Evolutionary conservation across 352 stramenopile species (phyloP).

Genomic region (Phytopythium kandeliae): DNA sequence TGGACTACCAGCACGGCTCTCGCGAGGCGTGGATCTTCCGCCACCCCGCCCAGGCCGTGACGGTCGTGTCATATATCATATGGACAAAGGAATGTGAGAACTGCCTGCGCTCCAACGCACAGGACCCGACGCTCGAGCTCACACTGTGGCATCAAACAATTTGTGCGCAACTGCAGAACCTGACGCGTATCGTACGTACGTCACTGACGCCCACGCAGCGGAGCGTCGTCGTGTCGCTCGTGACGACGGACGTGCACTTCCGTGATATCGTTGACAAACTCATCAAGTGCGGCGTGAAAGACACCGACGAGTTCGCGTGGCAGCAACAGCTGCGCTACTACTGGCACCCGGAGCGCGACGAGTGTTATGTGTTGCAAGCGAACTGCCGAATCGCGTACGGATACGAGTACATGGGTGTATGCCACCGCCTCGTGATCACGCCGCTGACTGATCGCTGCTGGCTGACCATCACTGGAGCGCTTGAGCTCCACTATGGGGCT

Average conservation of each 20-base stretch:
- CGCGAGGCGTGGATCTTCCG: conserved; percentile 82
- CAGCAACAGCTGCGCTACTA: conserved; percentile 74
- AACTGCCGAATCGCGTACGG: conserved; percentile 79
- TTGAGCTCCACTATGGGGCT: conserved; percentile 85
- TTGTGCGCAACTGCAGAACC: conserved; percentile 52
- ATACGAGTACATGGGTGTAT: conserved; percentile 92
- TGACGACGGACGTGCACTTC: conserved; percentile 77
- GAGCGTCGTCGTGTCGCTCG: conserved; percentile 53
- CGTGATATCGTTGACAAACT: conserved; percentile 73
- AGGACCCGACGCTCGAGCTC: conserved; percentile 47
- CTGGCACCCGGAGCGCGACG: conserved; percentile 60
- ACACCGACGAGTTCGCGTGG: conserved; percentile 65
- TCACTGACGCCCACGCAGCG: conserved; percentile 50
- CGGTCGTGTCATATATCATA: conserved; percentile 88
- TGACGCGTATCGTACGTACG: conserved; percentile 61
- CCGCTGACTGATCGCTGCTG: conserved; percentile 92
- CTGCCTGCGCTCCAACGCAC: conserved; percentile 45
- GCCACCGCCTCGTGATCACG: conserved; percentile 89
- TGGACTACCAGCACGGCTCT: conserved; percentile 84
- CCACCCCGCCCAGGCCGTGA: conserved; percentile 88
- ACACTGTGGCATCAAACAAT: conserved; percentile 65
- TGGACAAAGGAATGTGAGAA: conserved; percentile 69
- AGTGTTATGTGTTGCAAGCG: conserved; percentile 49
- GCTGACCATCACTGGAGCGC: conserved; percentile 90
- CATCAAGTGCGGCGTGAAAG: conserved; percentile 36